Percentiles rank a stretch among this genome's conserved stretches.
Conservation (phyloP, 345 rosid species). For the Citropsis articulata region DNA sequence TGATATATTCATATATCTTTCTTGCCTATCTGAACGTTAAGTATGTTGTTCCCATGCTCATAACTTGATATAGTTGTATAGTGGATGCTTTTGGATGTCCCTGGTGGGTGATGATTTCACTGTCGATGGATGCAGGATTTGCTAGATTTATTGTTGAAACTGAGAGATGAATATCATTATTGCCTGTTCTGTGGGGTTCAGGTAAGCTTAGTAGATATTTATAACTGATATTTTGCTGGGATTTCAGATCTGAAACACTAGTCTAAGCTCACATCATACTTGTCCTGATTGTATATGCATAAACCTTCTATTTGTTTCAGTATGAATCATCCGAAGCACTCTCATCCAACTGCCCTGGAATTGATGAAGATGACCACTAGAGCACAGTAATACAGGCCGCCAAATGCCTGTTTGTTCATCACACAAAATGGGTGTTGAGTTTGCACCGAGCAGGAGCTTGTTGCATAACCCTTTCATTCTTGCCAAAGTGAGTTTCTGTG, state of each 20-base stretch:
- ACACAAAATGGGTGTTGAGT: not conserved
- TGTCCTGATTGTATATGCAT: constrained; percentile 1
- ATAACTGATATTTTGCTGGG: not conserved
- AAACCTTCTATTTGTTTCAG: constrained; percentile 41
- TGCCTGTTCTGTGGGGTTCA: constrained; percentile 84
- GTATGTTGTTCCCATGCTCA: not conserved
- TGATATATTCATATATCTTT: not conserved
- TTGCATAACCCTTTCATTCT: not conserved
- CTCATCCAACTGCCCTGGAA: constrained; percentile 72
- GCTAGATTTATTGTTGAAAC: constrained; percentile 59
- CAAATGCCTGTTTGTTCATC: not conserved
- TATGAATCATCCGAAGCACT: constrained; percentile 83
- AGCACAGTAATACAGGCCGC: not conserved
- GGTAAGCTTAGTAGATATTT: constrained; percentile 27
- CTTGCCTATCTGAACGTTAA: not conserved
- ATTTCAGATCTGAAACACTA: not conserved
- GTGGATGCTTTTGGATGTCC: not conserved
- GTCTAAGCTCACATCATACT: not conserved
- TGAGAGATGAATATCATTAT: constrained; percentile 72
- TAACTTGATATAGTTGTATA: not conserved
- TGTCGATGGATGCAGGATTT: constrained; percentile 60
- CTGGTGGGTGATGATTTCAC: constrained; percentile 9
- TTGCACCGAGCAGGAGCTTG: not conserved
- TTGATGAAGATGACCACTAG: constrained; percentile 73
- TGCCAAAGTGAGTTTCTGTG: not conserved